Conservation (phyloP, 164 flowering plant species). For the Nymphaea thermarum region DNA sequence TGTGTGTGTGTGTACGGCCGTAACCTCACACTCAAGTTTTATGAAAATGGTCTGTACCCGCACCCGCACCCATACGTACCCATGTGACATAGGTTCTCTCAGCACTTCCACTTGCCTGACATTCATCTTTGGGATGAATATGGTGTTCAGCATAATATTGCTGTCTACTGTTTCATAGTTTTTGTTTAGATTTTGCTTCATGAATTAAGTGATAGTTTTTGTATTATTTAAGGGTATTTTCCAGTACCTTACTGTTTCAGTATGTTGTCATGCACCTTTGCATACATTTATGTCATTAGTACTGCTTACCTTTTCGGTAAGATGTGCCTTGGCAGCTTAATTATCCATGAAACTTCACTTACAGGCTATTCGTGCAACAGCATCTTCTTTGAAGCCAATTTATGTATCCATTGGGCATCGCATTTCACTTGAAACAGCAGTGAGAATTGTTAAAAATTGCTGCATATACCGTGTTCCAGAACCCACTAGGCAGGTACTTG, state of each 20-base stretch:
- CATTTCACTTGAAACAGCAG: constrained; percentile 55
- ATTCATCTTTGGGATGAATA: background rate
- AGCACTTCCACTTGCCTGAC: background rate
- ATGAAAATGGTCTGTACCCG: too few species aligned
- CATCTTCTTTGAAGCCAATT: constrained; percentile 49
- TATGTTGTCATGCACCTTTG: background rate
- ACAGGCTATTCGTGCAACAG: constrained; percentile 57
- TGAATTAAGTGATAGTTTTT: background rate
- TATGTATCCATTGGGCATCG: constrained; percentile 71
- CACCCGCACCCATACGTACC: too few species aligned
- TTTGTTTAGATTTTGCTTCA: background rate
- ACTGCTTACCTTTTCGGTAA: background rate
- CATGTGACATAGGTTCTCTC: background rate
- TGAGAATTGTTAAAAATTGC: constrained; percentile 36
- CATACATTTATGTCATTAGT: background rate
- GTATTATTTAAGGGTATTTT: background rate
- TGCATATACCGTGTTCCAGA: constrained; percentile 76
- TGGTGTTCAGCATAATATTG: background rate
- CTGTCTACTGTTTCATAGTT: background rate
- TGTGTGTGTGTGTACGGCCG: too few species aligned
- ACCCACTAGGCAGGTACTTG: constrained; percentile 65
- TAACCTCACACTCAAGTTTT: too few species aligned
- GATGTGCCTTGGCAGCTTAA: background rate
- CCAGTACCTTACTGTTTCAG: background rate
- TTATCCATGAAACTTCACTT: background rate